A percentile compares a stretch with the other conserved stretches of the same genome.
Conservation (phyloP, 202 grass and related monocot genomes). For the Schoenoplectus triqueter region DNA sequence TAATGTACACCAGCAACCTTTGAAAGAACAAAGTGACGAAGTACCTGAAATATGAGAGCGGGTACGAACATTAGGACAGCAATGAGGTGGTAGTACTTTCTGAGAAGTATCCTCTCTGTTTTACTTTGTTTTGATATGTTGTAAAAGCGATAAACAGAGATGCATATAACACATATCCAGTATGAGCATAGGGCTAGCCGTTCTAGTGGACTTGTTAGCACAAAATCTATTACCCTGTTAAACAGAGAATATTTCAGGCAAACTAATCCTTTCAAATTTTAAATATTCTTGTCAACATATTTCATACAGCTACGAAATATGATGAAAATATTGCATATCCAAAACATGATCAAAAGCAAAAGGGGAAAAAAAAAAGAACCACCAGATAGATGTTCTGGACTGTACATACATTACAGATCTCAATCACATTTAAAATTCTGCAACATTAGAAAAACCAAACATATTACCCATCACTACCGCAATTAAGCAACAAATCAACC, state of each 20-base stretch:
- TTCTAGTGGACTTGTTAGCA: slow-evolving; percentile 65
- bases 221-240: slow-evolving; percentile 88
- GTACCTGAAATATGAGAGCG: slow-evolving; percentile 91
- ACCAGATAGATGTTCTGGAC: too few relatives aligned
- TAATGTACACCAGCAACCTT: neutral
- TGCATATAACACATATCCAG: slow-evolving; percentile 92
- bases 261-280: neutral
- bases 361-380: neutral
- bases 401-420: too few relatives aligned
- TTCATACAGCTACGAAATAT: slow-evolving; percentile 1
- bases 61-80: slow-evolving; percentile 92
- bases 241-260: slow-evolving; percentile 35
- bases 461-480: too few relatives aligned
- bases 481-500: too few relatives aligned
- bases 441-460: too few relatives aligned
- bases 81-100: slow-evolving; percentile 98
- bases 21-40: slow-evolving; percentile 4
- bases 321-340: neutral
- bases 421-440: too few relatives aligned
- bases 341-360: too few relatives aligned
- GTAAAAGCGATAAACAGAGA: slow-evolving; percentile 85
- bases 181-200: slow-evolving; percentile 79
- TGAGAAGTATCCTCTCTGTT: slow-evolving; percentile 92
- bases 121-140: slow-evolving; percentile 92
- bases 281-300: neutral